A percentile compares a stretch with the other conserved stretches of the same genome.
Evolutionary conservation across 495 filamentous ascomycete species (phyloP).

Genomic region (Daldinia decipiens): DNA sequence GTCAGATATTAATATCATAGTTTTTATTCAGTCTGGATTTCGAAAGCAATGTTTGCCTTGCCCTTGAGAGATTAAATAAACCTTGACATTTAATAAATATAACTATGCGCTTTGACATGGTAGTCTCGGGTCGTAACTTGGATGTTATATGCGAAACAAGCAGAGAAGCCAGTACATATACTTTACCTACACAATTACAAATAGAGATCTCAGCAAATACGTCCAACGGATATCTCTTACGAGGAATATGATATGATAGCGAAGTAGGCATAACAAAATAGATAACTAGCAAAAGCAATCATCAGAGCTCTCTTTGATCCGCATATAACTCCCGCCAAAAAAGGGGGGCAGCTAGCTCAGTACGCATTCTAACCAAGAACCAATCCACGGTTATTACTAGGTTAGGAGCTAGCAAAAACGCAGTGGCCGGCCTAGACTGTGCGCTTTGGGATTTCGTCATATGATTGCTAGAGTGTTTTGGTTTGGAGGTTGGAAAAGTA

Average conservation of each 20-base stretch:
- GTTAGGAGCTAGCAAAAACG: constrained; percentile 42
- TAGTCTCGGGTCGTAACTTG: no score
- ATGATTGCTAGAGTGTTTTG: constrained; percentile 30
- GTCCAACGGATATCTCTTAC: no score
- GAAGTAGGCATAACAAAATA: background rate
- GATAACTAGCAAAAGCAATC: constrained; percentile 37
- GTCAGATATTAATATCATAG: background rate
- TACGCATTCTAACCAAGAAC: constrained; percentile 39
- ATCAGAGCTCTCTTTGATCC: constrained; percentile 67
- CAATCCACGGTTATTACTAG: constrained; percentile 49
- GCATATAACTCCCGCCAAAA: constrained; percentile 44
- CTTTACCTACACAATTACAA: no score
- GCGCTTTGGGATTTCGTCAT: constrained; percentile 50
- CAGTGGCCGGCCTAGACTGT: constrained; percentile 20
- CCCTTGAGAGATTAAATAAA: background rate
- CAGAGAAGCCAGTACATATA: no score
- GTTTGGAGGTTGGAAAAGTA: background rate
- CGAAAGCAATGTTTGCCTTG: background rate
- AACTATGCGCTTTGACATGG: no score
- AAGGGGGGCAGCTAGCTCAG: constrained; percentile 38
- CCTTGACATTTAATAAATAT: background rate
- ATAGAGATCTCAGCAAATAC: no score
- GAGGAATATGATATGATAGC: background rate
- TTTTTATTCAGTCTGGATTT: background rate
- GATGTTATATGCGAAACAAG: no score